Conservation (phyloP, 805 yeast genomes). For the Barnettozyma siamensis region DNA sequence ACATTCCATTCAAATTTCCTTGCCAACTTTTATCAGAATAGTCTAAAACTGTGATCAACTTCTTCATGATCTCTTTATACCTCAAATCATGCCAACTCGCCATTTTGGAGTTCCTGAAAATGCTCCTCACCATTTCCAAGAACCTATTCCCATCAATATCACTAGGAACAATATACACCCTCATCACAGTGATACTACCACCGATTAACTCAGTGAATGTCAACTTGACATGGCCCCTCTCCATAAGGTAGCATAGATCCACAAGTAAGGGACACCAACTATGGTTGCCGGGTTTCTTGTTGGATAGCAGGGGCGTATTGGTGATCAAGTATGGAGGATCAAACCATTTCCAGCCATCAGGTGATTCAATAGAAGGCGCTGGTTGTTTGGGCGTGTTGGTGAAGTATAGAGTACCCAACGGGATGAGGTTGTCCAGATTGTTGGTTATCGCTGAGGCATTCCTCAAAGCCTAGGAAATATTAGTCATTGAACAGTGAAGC, state of each 20-base stretch:
- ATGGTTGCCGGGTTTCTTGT: slow-evolving; percentile 6
- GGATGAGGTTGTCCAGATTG: slow-evolving; percentile 26
- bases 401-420: slow-evolving; percentile 46
- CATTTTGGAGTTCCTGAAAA: slow-evolving; percentile 29
- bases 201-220: slow-evolving; percentile 33
- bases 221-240: slow-evolving; percentile 32
- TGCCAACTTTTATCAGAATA: slow-evolving; percentile 36
- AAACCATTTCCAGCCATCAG: slow-evolving; percentile 53
- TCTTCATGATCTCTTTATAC: slow-evolving; percentile 29
- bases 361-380: slow-evolving; percentile 32
- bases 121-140: slow-evolving; percentile 31
- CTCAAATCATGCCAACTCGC: slow-evolving; percentile 30
- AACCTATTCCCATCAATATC: slow-evolving; percentile 34
- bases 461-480: background rate
- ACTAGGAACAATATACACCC: slow-evolving; percentile 44
- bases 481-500: background rate
- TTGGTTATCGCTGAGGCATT: slow-evolving; percentile 13
- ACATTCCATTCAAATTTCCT: background rate
- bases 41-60: slow-evolving; percentile 38
- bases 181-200: slow-evolving; percentile 23
- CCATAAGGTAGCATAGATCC: slow-evolving; percentile 40
- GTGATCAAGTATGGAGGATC: slow-evolving; percentile 36
- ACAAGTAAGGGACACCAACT: slow-evolving; percentile 24
- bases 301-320: slow-evolving; percentile 5
- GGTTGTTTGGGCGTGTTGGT: slow-evolving; percentile 37